Percentiles rank a stretch among this genome's conserved stretches.
These are phyloP conservation scores for Xerocomus nothofagi DNA, from an alignment of 1,284 basidiomycete genomes.

Conservation along the genomic window DNA sequence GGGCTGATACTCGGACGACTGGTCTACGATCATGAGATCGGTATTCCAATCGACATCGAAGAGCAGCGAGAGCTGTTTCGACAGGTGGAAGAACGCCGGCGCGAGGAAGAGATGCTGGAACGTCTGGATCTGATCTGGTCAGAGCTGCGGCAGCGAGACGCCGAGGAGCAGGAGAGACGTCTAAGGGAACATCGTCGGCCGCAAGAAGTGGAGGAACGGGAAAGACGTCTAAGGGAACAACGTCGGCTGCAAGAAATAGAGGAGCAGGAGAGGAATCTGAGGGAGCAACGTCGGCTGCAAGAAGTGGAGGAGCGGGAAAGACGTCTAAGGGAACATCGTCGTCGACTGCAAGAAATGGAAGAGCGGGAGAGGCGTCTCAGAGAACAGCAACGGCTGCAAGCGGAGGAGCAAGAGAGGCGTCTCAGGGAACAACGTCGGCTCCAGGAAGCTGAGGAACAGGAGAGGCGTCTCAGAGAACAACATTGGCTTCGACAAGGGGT, in stretches of 20 bases:
- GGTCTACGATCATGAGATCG: too few relatives aligned
- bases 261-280: constrained; percentile 8
- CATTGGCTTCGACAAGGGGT: too few relatives aligned
- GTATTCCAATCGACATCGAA: constrained; percentile 19
- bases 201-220: not conserved
- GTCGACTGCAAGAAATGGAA: constrained; percentile 3
- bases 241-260: constrained; percentile 6
- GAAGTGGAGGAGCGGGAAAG: constrained; percentile 2
- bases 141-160: constrained; percentile 1
- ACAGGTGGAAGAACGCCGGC: constrained; percentile 15
- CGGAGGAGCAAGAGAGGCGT: not conserved
- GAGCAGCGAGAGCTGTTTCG: constrained; percentile 24
- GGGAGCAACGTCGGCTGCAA: not conserved
- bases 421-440: too few relatives aligned
- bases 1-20: too few relatives aligned
- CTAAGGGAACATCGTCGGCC: not conserved
- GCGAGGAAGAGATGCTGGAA: constrained; percentile 1
- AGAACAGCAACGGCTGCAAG: not conserved
- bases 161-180: constrained; percentile 11
- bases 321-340: constrained; percentile 2
- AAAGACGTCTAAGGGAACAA: constrained; percentile 3
- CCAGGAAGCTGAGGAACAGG: too few relatives aligned
- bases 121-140: too few relatives aligned
- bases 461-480: too few relatives aligned
- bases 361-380: constrained; percentile 9